phyloP scores from a whole-genome alignment of 352 stramenopile genomes.

The Phytophthora sp. region DNA sequence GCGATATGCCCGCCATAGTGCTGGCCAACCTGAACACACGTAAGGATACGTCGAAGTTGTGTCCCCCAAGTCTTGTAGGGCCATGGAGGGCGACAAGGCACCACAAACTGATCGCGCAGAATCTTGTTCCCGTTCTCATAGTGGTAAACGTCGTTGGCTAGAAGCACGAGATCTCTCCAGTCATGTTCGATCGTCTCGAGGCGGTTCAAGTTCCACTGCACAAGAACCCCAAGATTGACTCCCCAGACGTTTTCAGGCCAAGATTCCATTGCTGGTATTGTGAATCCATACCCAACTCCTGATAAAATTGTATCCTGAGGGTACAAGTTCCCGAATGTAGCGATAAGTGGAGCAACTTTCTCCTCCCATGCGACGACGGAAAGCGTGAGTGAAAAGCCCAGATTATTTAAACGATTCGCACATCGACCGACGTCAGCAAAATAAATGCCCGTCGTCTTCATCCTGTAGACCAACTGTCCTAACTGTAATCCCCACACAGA shows the following conservation, averaged over 20 bases:
- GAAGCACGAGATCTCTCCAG: constrained; percentile 34
- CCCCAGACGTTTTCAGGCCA: constrained; percentile 37
- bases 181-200: constrained; percentile 29
- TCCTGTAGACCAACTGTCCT: constrained; percentile 33
- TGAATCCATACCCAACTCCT: constrained; percentile 16
- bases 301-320: constrained; percentile 26
- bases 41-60: constrained; percentile 27
- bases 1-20: constrained; percentile 32
- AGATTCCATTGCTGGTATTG: constrained; percentile 24
- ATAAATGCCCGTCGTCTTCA: constrained; percentile 29
- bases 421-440: constrained; percentile 26
- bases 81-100: constrained; percentile 34
- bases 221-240: constrained; percentile 31
- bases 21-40: constrained; percentile 26
- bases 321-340: constrained; percentile 25
- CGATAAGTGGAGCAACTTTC: constrained; percentile 32
- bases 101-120: constrained; percentile 33
- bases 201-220: constrained; percentile 33
- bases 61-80: constrained; percentile 33
- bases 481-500: constrained; percentile 30
- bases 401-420: constrained; percentile 21
- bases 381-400: constrained; percentile 24
- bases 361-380: constrained; percentile 32
- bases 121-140: constrained; percentile 36
- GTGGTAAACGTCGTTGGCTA: constrained; percentile 29